A percentile compares a stretch with the other conserved stretches of the same genome.
Conservation (phyloP, 257 asterid genomes). For the Nicotiana obtusifolia region DNA sequence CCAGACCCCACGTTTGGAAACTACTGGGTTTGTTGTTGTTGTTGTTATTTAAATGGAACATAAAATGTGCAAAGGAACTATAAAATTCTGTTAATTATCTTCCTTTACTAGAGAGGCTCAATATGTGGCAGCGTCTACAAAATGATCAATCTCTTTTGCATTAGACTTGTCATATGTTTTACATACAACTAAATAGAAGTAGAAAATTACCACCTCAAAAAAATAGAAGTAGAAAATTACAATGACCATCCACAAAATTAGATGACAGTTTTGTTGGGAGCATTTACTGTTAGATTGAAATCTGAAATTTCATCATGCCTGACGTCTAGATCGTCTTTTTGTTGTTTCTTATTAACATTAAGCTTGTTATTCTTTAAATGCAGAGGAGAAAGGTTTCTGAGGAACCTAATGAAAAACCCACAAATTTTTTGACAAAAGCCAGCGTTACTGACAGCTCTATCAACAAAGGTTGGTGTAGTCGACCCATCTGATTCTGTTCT, state of each 20-base stretch:
- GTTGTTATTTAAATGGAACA: not conserved
- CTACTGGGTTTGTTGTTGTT: too few species aligned
- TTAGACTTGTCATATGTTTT: not conserved
- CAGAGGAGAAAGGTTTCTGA: constrained; percentile 43
- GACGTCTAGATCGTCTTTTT: not conserved
- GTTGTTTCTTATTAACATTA: not conserved
- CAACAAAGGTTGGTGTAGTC: constrained; percentile 31
- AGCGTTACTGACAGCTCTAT: constrained; percentile 20
- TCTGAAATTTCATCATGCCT: not conserved
- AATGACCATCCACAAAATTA: not conserved
- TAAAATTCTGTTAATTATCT: not conserved
- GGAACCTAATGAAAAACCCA: constrained; percentile 29
- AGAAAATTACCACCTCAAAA: too few species aligned
- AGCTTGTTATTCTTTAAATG: constrained; percentile 8
- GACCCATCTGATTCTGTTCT: constrained; percentile 4
- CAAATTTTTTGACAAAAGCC: constrained; percentile 33
- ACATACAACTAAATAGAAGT: not conserved
- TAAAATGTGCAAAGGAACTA: not conserved
- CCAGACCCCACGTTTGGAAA: too few species aligned
- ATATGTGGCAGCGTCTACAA: not conserved
- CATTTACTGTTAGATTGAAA: not conserved
- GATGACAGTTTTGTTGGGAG: not conserved
- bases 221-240: not conserved
- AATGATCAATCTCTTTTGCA: not conserved
- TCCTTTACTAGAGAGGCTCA: not conserved